A percentile compares a stretch with the other conserved stretches of the same genome.
Conservation (phyloP, 768 basidiomycete genomes). For the Mycena vulgaris region DNA sequence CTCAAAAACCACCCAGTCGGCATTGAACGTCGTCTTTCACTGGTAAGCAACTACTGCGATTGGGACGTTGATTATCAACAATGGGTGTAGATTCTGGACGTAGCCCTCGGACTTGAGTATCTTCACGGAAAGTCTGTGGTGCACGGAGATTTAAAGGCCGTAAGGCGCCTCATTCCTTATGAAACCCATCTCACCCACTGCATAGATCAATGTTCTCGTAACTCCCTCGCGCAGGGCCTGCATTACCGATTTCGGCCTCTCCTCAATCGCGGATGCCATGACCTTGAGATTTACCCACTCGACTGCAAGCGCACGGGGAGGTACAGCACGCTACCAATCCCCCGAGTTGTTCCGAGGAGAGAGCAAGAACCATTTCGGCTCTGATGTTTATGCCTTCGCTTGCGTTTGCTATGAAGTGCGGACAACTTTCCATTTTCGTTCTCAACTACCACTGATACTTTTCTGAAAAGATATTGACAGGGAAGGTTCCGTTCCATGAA, state of each 20-base stretch:
- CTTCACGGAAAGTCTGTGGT: constrained; percentile 37
- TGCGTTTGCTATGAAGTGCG: constrained; percentile 57
- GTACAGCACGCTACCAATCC: constrained; percentile 54
- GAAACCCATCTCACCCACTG: neutral
- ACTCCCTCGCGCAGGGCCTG: constrained; percentile 58
- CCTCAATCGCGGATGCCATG: constrained; percentile 43
- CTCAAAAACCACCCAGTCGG: constrained; percentile 3
- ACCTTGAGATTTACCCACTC: constrained; percentile 39
- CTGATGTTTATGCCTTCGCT: constrained; percentile 59
- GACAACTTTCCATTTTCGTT: neutral
- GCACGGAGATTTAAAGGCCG: constrained; percentile 44
- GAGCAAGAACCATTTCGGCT: constrained; percentile 32
- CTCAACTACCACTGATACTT: neutral
- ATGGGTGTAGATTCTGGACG: constrained; percentile 36
- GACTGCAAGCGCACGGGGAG: constrained; percentile 40
- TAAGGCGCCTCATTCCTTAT: neutral
- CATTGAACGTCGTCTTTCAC: constrained; percentile 5
- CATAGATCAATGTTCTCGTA: constrained; percentile 64
- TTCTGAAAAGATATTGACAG: constrained; percentile 21
- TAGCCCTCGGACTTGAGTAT: constrained; percentile 38
- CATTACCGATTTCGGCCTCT: constrained; percentile 68
- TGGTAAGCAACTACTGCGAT: constrained; percentile 11
- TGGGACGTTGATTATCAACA: too few relatives aligned
- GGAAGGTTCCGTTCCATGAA: constrained; percentile 20
- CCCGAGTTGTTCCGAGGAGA: constrained; percentile 52